Percentiles rank a stretch among this genome's conserved stretches.
Conservation (phyloP, 495 filamentous ascomycete species). For the Hypoxylon trugodes region DNA sequence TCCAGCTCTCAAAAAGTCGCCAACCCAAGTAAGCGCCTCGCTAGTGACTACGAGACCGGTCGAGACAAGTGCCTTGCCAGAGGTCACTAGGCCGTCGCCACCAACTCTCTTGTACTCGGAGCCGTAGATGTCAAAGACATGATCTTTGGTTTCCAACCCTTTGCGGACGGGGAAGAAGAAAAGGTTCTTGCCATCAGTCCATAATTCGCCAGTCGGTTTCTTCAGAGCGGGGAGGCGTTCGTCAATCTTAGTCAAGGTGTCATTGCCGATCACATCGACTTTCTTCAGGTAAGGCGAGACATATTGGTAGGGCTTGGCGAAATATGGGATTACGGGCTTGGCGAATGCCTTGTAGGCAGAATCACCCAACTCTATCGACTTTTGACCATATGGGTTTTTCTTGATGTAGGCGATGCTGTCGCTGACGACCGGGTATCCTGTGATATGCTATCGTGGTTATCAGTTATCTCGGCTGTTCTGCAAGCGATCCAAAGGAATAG, state of each 20-base stretch:
- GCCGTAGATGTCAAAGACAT: slow-evolving; percentile 75
- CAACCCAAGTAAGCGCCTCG: slow-evolving; percentile 69
- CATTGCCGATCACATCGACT: slow-evolving; percentile 81
- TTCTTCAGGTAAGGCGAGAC: slow-evolving; percentile 83
- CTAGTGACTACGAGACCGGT: slow-evolving; percentile 75
- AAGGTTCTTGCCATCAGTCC: slow-evolving; percentile 68
- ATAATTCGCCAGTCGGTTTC: slow-evolving; percentile 82
- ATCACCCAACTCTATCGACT: slow-evolving; percentile 76
- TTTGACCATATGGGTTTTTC: slow-evolving; percentile 79
- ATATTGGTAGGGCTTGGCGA: slow-evolving; percentile 77
- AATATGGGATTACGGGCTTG: slow-evolving; percentile 79
- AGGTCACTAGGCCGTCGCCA: slow-evolving; percentile 71
- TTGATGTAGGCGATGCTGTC: slow-evolving; percentile 82
- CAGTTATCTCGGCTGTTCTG: background rate
- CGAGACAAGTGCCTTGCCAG: slow-evolving; percentile 76
- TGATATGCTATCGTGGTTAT: slow-evolving; percentile 70
- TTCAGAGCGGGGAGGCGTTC: slow-evolving; percentile 84
- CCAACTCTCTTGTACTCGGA: slow-evolving; percentile 80
- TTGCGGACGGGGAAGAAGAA: slow-evolving; percentile 72
- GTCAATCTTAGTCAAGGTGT: slow-evolving; percentile 77
- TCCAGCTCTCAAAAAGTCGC: slow-evolving; percentile 62
- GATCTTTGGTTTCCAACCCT: slow-evolving; percentile 73
- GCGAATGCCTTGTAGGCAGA: slow-evolving; percentile 68
- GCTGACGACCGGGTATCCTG: slow-evolving; percentile 83
- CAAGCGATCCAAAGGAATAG: background rate